Conservation (phyloP, 345 rosid genomes). For the Eucalyptus polyanthemos region DNA sequence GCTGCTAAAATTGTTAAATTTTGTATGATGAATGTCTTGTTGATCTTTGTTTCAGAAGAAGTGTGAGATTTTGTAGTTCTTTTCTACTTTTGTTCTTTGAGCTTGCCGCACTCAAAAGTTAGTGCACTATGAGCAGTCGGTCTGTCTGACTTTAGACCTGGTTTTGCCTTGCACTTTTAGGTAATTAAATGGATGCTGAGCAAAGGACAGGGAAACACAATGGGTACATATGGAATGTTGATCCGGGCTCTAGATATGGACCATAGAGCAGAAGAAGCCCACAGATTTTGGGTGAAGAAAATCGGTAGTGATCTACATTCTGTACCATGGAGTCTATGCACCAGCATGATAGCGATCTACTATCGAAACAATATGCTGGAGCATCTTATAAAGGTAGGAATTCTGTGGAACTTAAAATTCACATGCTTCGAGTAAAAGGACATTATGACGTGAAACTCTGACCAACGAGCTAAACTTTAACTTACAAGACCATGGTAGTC, state of each 20-base stretch:
- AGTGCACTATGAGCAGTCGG: neutral
- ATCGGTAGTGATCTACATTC: slow-evolving; percentile 74
- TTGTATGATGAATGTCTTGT: neutral
- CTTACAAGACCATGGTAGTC: neutral
- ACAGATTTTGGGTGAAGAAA: slow-evolving; percentile 66
- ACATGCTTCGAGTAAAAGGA: neutral
- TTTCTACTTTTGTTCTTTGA: neutral
- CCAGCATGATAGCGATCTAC: slow-evolving; percentile 61
- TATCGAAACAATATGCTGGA: slow-evolving; percentile 79
- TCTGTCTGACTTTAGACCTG: neutral
- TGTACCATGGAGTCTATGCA: slow-evolving; percentile 84
- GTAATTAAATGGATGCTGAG: slow-evolving; percentile 98
- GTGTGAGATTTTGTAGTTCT: neutral
- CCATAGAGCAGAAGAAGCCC: slow-evolving; percentile 86
- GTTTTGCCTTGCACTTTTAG: slow-evolving; percentile 10
- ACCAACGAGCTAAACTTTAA: neutral
- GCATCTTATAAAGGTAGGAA: slow-evolving; percentile 54
- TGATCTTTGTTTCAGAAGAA: neutral
- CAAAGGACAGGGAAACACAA: slow-evolving; percentile 91
- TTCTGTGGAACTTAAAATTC: neutral
- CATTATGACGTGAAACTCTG: neutral
- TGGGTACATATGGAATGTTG: slow-evolving; percentile 69
- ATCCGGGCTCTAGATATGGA: slow-evolving; percentile 83
- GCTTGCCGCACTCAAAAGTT: neutral
- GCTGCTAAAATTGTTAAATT: neutral